Evolutionary conservation across 257 asterid species (phyloP).

Genomic region (Buddleja alternifolia): DNA sequence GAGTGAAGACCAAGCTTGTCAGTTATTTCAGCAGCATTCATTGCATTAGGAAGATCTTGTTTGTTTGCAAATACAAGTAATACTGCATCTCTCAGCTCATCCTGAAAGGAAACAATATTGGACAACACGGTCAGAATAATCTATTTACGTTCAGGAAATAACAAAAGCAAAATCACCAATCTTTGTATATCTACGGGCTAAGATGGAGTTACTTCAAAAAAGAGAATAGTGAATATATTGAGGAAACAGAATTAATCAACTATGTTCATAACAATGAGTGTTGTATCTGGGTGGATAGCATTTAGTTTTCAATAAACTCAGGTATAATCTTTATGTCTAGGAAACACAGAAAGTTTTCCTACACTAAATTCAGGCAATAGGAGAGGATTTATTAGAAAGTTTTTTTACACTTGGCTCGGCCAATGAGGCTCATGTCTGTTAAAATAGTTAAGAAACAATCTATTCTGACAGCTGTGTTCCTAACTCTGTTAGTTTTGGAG

Average conservation of each 20-base stretch:
- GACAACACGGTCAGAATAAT: slow-evolving; percentile 5
- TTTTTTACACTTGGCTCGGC: too few relatives aligned
- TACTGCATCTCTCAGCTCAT: slow-evolving; percentile 92
- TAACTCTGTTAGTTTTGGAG: background rate
- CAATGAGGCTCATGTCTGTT: too few relatives aligned
- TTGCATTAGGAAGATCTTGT: slow-evolving; percentile 98
- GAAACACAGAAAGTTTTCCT: background rate
- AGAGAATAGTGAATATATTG: background rate
- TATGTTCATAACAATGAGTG: background rate
- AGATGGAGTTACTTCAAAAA: background rate
- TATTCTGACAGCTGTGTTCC: background rate
- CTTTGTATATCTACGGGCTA: background rate
- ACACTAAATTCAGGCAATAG: background rate
- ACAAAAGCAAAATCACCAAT: slow-evolving; percentile 10
- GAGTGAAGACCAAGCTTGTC: slow-evolving; percentile 97
- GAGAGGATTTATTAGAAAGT: background rate
- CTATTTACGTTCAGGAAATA: slow-evolving; percentile 6
- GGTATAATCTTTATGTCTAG: background rate
- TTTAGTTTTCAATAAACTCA: background rate
- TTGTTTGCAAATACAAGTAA: slow-evolving; percentile 93
- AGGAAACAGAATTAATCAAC: background rate
- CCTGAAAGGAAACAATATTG: slow-evolving; percentile 47
- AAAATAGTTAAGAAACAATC: background rate
- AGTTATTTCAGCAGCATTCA: slow-evolving; percentile 97
- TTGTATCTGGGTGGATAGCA: background rate